Evolutionary conservation across 2,329 filamentous ascomycete species (phyloP).

Genomic region (Alternaria rosae): DNA sequence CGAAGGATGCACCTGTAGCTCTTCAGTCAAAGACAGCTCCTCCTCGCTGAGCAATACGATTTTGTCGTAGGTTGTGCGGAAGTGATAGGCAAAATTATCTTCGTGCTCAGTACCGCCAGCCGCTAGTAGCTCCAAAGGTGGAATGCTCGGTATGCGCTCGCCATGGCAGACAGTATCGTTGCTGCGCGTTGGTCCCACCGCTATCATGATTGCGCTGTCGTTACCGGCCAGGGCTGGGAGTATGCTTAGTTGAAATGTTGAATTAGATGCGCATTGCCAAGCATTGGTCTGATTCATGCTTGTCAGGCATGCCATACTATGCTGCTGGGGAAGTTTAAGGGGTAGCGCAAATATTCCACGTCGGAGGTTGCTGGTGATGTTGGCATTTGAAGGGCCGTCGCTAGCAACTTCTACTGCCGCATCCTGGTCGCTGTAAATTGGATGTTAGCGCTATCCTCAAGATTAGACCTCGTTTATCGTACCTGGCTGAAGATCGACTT

Average conservation of each 20-base stretch:
- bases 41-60: constrained; percentile 28
- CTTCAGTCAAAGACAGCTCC: constrained; percentile 14
- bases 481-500: constrained; percentile 13
- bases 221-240: constrained; percentile 19
- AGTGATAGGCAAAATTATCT: constrained; percentile 26
- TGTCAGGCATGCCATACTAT: constrained; percentile 37
- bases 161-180: constrained; percentile 26
- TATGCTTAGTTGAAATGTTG: constrained; percentile 29
- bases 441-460: neutral
- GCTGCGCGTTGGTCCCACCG: constrained; percentile 12
- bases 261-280: constrained; percentile 35
- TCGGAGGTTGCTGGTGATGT: constrained; percentile 13
- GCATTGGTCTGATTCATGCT: constrained; percentile 31
- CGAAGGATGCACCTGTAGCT: neutral
- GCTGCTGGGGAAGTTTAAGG: constrained; percentile 28
- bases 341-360: constrained; percentile 31
- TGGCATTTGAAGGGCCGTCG: neutral
- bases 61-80: constrained; percentile 34
- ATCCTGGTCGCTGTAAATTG: neutral
- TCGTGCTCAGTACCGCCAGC: neutral
- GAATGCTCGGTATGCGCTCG: constrained; percentile 25
- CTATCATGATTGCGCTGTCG: constrained; percentile 19
- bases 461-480: neutral
- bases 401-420: constrained; percentile 3
- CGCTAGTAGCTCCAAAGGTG: constrained; percentile 15